phyloP scores from a whole-genome alignment of 768 basidiomycete genomes.

The Pulveroboletus ravenelii region DNA sequence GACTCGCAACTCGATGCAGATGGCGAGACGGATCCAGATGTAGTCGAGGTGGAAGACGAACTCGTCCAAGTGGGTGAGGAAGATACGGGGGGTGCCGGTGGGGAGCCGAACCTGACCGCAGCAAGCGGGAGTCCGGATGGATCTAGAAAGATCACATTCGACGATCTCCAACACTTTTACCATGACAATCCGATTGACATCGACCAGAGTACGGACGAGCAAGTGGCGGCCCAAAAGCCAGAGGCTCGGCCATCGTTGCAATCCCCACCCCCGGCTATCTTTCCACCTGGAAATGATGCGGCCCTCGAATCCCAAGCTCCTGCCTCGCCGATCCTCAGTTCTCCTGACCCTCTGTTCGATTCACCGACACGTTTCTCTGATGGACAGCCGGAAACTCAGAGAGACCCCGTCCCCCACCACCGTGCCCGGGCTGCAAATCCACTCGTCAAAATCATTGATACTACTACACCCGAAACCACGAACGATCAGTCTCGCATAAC shows the following conservation, averaged over 20 bases:
- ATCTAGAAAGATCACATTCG: constrained; percentile 17
- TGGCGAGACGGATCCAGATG: constrained; percentile 33
- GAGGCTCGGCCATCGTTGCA: not conserved
- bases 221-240: not conserved
- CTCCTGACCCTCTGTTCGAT: constrained; percentile 29
- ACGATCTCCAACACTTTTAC: constrained; percentile 31
- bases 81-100: constrained; percentile 11
- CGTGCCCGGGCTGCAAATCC: constrained; percentile 49
- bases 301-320: constrained; percentile 1
- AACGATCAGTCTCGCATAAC: constrained; percentile 39
- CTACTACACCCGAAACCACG: constrained; percentile 21
- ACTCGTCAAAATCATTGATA: constrained; percentile 47
- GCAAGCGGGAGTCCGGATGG: constrained; percentile 1
- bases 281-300: not conserved
- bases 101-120: not conserved
- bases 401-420: constrained; percentile 31
- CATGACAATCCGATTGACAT: constrained; percentile 29
- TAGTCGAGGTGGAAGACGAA: constrained; percentile 35
- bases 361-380: constrained; percentile 16
- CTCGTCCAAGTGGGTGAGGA: constrained; percentile 25
- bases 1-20: constrained; percentile 32
- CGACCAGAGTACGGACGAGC: constrained; percentile 21
- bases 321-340: constrained; percentile 9
- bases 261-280: not conserved
- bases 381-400: constrained; percentile 4